phyloP scores from a whole-genome alignment of 2,329 filamentous ascomycete genomes.

The Claviceps cyperi region DNA sequence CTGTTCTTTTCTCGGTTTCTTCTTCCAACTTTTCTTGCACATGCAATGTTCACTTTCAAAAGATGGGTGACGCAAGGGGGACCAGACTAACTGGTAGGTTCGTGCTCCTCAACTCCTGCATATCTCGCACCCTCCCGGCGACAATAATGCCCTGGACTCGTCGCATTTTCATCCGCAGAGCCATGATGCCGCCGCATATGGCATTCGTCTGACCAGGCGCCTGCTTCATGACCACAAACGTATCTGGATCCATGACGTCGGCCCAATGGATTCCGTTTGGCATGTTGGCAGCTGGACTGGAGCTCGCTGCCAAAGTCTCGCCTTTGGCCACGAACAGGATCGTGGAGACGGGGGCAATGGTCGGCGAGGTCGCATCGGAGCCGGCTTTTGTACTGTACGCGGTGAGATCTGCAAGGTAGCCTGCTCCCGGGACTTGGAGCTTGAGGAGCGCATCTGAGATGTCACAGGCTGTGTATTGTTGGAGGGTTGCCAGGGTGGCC shows the following conservation, averaged over 20 bases:
- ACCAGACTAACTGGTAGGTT: slow-evolving; percentile 33
- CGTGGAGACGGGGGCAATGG: slow-evolving; percentile 42
- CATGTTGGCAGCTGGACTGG: slow-evolving; percentile 29
- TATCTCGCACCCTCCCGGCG: slow-evolving; percentile 52
- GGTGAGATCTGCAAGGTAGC: slow-evolving; percentile 46
- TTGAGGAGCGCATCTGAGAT: slow-evolving; percentile 61
- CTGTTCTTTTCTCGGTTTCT: background rate
- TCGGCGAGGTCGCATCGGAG: slow-evolving; percentile 14
- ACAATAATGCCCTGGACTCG: slow-evolving; percentile 50
- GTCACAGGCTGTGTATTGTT: slow-evolving; percentile 35
- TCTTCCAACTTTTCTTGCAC: background rate
- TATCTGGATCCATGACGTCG: slow-evolving; percentile 44
- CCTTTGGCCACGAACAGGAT: slow-evolving; percentile 49
- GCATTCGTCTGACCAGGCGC: slow-evolving; percentile 52
- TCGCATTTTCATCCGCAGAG: slow-evolving; percentile 48
- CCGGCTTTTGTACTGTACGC: slow-evolving; percentile 17
- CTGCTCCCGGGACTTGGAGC: slow-evolving; percentile 49
- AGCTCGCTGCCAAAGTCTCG: slow-evolving; percentile 14
- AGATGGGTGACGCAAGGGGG: background rate
- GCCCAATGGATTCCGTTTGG: slow-evolving; percentile 51
- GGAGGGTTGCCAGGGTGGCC: slow-evolving; percentile 15
- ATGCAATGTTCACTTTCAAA: too few relatives aligned
- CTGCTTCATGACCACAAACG: slow-evolving; percentile 53
- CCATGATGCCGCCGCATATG: slow-evolving; percentile 65
- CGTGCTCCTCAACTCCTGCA: slow-evolving; percentile 41